Base-by-base conservation (phyloP, 495 filamentous ascomycete genomes). In the Penicillium paradoxum region DNA sequence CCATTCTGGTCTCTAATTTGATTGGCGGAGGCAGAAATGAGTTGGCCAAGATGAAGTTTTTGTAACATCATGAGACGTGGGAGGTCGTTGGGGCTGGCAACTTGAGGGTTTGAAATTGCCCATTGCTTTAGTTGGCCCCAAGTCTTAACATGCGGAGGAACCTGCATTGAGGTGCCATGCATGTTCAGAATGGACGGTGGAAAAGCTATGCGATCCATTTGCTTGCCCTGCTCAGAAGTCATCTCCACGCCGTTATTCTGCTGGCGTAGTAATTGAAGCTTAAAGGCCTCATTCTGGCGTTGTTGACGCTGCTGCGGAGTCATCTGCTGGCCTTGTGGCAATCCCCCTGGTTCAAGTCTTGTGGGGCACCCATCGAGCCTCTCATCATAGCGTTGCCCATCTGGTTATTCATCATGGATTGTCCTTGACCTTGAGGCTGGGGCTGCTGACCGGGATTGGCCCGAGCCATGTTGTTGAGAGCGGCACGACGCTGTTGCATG, bases 81-180 rank as follows among this genome's bases (percentile, higher is more conserved):
- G 6, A 77, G 41, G 24, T 77, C 72, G 1, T 73, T 62, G 2
- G 70, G 67, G 17, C 63, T 71, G 15, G 69, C 51, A 17, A 64
- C 50, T 36, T 74, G 73, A n/a, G 71, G 71, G 57, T 83, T 84
- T 40, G 73, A 61, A 1, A 54, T 44, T 1, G 81, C 69, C 75
- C 79, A 87, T 36, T 80, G 68, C 64, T 89, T 91, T 0, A 95
- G 70, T 44, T 87, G 81, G 24, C 75, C 78, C 89, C 89, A 95
- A 49, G 82, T 85, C 62, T 82, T 86, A 15, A 87, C 67, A 2
- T 84, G 67, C 14, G 77, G 77, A 2, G 87, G 84, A 0, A 84
- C 65, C 10, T 72, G 70, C 40, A 70, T 71, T 8, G 56, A 57
- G 15, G 62, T 66, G 25, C 49, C 49, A 38, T 55, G 50, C 45